Base-by-base conservation (phyloP, 371 early-diverging fungal genomes). In the Mucor plumbeus region DNA sequence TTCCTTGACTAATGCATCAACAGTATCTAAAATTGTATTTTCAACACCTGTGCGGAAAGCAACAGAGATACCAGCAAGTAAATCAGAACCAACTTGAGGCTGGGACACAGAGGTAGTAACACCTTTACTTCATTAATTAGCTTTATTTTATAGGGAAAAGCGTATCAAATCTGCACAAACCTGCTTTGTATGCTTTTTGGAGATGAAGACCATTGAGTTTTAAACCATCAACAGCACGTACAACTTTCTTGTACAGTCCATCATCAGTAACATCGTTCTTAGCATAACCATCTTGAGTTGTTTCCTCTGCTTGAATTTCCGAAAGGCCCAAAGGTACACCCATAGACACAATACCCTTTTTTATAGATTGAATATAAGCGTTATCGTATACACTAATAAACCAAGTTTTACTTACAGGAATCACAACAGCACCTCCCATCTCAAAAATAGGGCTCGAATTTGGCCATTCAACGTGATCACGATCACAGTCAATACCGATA, bases 181-280 rank as follows among this genome's bases (percentile, higher is more conserved):
- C 92, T 35, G 87, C 88, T 72, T 87, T 87, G 69, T 81, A 87
- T 8, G 91, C 88, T 26, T 82, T 87, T 26, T 83, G 75, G 62
- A 88, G 74, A 71, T 84, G 90, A 26, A 85, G 69, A 4, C 88
- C 85, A 38, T 82, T 84, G 44, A 89, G 77, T 64, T 87, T 87
- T 13, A 90, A 55, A 0, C 89, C 91, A 69, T 90, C 90, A 7
- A 81, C 76, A 33, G 89, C 88, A 40, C 79, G 63, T 4, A 77
- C 70, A 26, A 89, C 61, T 1, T 65, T 72, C 19, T 76, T 67
- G 26, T 63, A 64, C 1, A 79, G 33, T 6, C 74, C 67, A 17
- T 63, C 38, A 53, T 80, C 69, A n/a, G 71, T 61, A 9, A 77
- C 40, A 58, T 81, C 74, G 41, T 79, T 69, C n/a, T 72, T 62